A percentile compares a stretch with the other conserved stretches of the same genome.
phyloP scores from a whole-genome alignment of 2,329 filamentous ascomycete genomes.

The Pseudogymnoascus pannorum region DNA sequence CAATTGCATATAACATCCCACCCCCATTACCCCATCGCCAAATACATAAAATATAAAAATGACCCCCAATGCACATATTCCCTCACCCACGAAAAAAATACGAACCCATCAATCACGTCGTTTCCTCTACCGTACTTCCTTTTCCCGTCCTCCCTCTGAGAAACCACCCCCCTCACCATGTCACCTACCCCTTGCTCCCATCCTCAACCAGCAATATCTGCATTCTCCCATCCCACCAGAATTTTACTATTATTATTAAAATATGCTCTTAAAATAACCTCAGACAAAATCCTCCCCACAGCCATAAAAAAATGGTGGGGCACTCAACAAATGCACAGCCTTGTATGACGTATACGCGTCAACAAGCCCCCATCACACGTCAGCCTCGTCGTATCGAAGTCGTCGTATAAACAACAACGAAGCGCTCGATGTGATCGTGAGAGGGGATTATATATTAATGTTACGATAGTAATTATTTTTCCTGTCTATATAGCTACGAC shows the following conservation, averaged over 20 bases:
- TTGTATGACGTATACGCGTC: slow-evolving; percentile 4
- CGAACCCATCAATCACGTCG: too few species aligned
- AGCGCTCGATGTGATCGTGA: neutral
- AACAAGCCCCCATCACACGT: neutral
- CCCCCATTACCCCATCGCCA: too few species aligned
- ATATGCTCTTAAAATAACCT: neutral
- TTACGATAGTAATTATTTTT: neutral
- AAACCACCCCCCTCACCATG: too few species aligned
- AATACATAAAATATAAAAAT: too few species aligned
- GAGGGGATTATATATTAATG: neutral
- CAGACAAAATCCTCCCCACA: neutral
- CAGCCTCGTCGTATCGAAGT: neutral
- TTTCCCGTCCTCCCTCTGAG: too few species aligned
- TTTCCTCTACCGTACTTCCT: too few species aligned
- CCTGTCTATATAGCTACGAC: neutral
- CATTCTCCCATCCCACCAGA: neutral
- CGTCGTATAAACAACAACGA: neutral
- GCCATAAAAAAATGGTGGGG: neutral
- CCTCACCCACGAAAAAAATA: too few species aligned
- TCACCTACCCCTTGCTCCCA: too few species aligned
- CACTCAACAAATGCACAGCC: neutral
- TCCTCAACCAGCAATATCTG: too few species aligned
- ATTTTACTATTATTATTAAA: neutral
- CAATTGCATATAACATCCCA: too few species aligned
- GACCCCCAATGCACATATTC: too few species aligned